phyloP scores from a whole-genome alignment of 2,329 filamentous ascomycete species.

The Thermomyces lanuginosus region DNA sequence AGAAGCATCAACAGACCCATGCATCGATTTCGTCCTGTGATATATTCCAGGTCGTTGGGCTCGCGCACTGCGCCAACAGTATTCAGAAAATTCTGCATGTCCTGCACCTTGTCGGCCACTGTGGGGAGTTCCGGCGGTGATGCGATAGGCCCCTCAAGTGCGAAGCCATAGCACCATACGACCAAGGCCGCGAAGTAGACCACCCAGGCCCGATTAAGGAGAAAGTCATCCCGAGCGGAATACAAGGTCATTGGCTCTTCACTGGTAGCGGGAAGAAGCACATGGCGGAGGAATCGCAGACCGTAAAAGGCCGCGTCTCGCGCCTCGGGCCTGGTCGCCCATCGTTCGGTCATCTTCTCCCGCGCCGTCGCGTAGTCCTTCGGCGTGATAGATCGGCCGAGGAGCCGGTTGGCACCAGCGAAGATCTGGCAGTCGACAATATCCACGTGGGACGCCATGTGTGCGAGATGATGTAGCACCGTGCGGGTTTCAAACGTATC shows the following conservation, averaged over 20 bases:
- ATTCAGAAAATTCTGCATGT: conserved; percentile 66
- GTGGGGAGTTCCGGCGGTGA: conserved; percentile 37
- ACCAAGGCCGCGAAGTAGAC: conserved; percentile 84
- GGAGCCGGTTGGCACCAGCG: conserved; percentile 66
- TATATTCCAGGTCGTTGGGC: conserved; percentile 59
- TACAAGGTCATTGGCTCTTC: conserved; percentile 40
- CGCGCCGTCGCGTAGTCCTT: conserved; percentile 67
- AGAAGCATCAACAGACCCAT: conserved; percentile 67
- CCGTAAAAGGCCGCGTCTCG: conserved; percentile 88
- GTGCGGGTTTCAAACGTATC: conserved; percentile 75
- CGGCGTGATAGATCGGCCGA: conserved; percentile 69
- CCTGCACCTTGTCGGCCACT: conserved; percentile 49
- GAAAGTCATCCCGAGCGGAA: conserved; percentile 68
- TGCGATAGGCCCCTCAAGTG: conserved; percentile 62
- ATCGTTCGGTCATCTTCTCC: conserved; percentile 69
- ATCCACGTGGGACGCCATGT: conserved; percentile 96
- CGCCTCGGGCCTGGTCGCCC: conserved; percentile 77
- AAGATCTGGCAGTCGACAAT: conserved; percentile 97
- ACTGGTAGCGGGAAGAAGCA: conserved; percentile 44
- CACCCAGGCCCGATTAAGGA: conserved; percentile 88
- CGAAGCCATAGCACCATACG: conserved; percentile 89
- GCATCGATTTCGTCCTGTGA: conserved; percentile 66
- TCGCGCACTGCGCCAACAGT: conserved; percentile 54
- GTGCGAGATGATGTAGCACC: conserved; percentile 80
- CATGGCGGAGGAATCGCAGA: conserved; percentile 71